A percentile compares a stretch with the other conserved stretches of the same genome.
Conservation (phyloP, 345 rosid genomes). For the Eutrema japonicum region DNA sequence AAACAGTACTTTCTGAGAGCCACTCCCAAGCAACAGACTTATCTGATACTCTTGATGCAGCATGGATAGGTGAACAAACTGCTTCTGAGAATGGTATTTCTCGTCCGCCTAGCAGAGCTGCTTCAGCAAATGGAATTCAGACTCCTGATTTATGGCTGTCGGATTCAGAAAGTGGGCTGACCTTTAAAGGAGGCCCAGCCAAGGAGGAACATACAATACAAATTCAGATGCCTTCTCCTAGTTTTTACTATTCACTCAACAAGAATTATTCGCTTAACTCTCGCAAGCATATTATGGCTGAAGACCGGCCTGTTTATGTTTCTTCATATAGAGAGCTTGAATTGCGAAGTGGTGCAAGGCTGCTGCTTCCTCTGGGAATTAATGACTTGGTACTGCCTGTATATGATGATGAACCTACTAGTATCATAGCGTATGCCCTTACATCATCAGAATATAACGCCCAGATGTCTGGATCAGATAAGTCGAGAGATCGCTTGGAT, state of each 20-base stretch:
- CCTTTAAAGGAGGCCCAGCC: conserved; percentile 36
- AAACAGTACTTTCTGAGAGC: conserved; percentile 55
- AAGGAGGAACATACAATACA: conserved; percentile 41
- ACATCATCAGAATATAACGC: conserved; percentile 66
- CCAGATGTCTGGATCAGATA: conserved; percentile 69
- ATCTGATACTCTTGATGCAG: conserved; percentile 80
- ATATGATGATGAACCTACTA: conserved; percentile 93
- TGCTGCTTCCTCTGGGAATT: conserved; percentile 70
- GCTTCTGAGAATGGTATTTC: conserved; percentile 67
- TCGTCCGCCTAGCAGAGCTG: conserved; percentile 42
- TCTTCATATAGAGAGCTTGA: conserved; percentile 71
- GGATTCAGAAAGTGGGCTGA: conserved; percentile 38
- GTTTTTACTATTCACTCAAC: conserved; percentile 53
- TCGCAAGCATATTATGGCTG: conserved; percentile 59
- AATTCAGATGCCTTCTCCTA: conserved; percentile 53
- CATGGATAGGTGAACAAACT: conserved; percentile 67
- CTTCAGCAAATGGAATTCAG: conserved; percentile 45
- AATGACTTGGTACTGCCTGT: conserved; percentile 78
- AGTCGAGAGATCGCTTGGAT: conserved; percentile 56
- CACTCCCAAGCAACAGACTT: conserved; percentile 54
- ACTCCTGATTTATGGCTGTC: conserved; percentile 38
- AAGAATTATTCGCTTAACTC: conserved; percentile 47
- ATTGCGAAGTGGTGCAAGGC: conserved; percentile 72
- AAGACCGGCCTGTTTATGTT: conserved; percentile 66
- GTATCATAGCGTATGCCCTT: conserved; percentile 86